Evolutionary conservation across 768 basidiomycete species (phyloP), one percentile per base, ranked within the genome.

Genomic region (Hypholoma sublateritium): DNA sequence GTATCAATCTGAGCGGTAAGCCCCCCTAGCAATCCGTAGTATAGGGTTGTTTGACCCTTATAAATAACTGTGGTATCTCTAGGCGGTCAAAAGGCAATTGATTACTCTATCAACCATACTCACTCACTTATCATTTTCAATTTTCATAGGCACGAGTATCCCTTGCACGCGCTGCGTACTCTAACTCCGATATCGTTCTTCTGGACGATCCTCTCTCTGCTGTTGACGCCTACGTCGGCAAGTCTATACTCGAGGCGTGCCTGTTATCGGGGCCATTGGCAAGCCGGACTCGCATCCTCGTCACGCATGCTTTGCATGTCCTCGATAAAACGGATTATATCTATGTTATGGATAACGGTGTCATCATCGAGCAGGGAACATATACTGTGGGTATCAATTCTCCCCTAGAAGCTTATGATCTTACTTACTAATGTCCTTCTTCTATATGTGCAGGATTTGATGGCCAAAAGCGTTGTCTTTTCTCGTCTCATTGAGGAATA

Each of bases 171-270:
- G 89, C 89, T 0, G 86, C 87, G 0, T 95, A 93, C 65, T 85
- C 88, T 1, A 72, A 80, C 0, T 79, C 88, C 1, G 88, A 92
- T 59, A 79, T 93, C 51, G 84, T 91, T 37, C 80, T 93, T 17
- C 78, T 93, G 28, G 91, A 95, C 61, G 92, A 95, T 67, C 88
- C 91, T n/a, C 80, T 93, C 35, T 85, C 85, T 28, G 90, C 91
- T 1, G 86, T 93, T 9, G 91, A 93, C 62, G 83, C 89, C 0
- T 85, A 88, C 61, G 90, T 92, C 4, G 86, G 87, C 17, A 84
- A 85, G 61, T 77, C 78, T 22, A 81, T 89, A 52, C 62, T 89
- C 7, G 81, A 89, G 28, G 75, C 86, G 39, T 88, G 87, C 61
- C 67, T 90, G 3, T 69, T 83, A n/a, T 67, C 67, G 9, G 81